Conservation (phyloP, 257 asterid species). For the Penstemon barbatus region DNA sequence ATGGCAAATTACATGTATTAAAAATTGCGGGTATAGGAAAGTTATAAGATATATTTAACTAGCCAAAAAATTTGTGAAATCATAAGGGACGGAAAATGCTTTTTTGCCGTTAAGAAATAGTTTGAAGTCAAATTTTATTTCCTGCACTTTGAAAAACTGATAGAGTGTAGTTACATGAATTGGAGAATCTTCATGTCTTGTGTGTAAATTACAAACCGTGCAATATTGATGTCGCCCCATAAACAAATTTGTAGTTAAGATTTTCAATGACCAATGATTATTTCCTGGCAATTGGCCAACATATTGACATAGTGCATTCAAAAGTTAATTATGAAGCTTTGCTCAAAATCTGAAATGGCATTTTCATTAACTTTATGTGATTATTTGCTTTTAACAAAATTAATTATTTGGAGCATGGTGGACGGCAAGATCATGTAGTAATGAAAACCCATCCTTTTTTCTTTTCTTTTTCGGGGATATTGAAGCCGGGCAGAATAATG, state of each 20-base stretch:
- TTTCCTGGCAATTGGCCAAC: constrained; percentile 1
- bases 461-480: constrained; percentile 12
- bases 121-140: not conserved
- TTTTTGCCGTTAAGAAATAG: no score
- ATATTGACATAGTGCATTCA: not conserved
- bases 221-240: not conserved
- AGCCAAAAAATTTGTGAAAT: no score
- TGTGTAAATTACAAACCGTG: not conserved
- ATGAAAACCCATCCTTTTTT: not conserved
- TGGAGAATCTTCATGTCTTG: not conserved
- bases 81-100: no score
- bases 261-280: constrained; percentile 2
- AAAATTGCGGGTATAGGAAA: no score
- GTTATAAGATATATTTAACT: no score
- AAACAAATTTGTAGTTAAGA: not conserved
- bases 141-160: constrained; percentile 8
- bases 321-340: constrained; percentile 4
- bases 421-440: constrained; percentile 39
- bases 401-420: constrained; percentile 24
- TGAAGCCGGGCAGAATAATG: no score
- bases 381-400: no score
- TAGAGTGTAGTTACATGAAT: not conserved
- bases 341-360: not conserved
- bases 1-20: no score
- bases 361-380: not conserved